Evolutionary conservation across 78 protist genomes (phyloP).

Genomic region (Dictyostelium intermedium): DNA sequence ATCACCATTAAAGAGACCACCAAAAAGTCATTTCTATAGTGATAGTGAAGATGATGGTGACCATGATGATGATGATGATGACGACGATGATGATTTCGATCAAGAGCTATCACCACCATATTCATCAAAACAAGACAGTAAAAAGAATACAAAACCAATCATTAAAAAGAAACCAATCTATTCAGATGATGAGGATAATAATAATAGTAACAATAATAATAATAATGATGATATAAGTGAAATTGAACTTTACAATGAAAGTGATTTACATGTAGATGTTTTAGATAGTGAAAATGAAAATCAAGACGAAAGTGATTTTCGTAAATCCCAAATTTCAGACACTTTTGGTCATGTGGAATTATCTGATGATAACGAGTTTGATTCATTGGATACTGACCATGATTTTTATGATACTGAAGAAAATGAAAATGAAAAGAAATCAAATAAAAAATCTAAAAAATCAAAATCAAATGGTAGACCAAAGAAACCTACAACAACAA

Average conservation of each 20-base stretch:
- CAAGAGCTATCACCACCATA: background rate
- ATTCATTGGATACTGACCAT: background rate
- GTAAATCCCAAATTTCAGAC: background rate
- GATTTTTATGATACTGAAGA: background rate
- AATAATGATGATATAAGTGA: background rate
- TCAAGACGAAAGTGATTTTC: background rate
- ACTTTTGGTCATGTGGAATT: background rate
- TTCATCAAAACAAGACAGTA: background rate
- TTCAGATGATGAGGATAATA: background rate
- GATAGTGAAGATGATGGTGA: conserved; percentile 5
- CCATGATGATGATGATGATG: background rate
- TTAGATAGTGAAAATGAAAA: conserved; percentile 7
- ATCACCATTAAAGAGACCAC: background rate
- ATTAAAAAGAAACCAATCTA: background rate
- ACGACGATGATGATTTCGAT: background rate
- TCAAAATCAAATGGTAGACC: background rate
- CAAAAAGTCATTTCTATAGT: conserved; percentile 14
- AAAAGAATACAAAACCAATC: background rate
- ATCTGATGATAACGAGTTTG: background rate
- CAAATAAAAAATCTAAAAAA: background rate
- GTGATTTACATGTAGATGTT: background rate
- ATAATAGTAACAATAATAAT: background rate
- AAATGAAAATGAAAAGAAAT: background rate
- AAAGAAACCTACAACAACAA: background rate
- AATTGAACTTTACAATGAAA: background rate